Conservation (phyloP, 345 rosid genomes). For the Syzygium grande region DNA sequence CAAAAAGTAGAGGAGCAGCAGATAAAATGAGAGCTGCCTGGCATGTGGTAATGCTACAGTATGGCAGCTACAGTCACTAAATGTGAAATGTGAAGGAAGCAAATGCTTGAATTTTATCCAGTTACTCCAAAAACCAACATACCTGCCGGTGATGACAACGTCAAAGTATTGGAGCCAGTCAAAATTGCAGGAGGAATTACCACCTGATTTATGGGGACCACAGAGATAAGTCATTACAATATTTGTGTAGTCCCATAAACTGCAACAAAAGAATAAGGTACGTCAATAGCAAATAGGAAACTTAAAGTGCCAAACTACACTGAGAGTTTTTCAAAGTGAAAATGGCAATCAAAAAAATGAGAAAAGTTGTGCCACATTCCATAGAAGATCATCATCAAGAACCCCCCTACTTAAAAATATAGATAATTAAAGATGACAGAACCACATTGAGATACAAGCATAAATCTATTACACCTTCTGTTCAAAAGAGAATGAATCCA, state of each 20-base stretch:
- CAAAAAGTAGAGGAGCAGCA: not conserved
- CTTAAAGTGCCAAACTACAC: not conserved
- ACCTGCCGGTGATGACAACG: slow-evolving; percentile 97
- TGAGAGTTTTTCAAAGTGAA: not conserved
- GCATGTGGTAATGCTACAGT: not conserved
- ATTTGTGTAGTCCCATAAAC: slow-evolving; percentile 98
- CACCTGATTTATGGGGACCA: slow-evolving; percentile 29
- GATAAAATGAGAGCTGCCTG: not conserved
- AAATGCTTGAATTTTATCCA: not conserved
- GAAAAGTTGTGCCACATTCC: not conserved
- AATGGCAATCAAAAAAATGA: not conserved
- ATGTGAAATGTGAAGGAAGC: not conserved
- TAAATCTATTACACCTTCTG: not conserved
- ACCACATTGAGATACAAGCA: not conserved
- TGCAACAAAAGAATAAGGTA: slow-evolving; percentile 29
- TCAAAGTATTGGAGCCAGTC: slow-evolving; percentile 94
- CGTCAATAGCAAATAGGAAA: not conserved
- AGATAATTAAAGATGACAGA: not conserved
- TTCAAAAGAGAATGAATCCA: not conserved
- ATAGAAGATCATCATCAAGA: not conserved
- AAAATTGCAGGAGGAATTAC: slow-evolving; percentile 39
- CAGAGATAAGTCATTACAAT: slow-evolving; percentile 96
- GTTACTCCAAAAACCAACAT: not conserved
- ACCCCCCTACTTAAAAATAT: not conserved
- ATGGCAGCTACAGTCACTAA: not conserved